Conservation (phyloP, 2,329 filamentous ascomycete species). For the Talaromyces sp. region DNA sequence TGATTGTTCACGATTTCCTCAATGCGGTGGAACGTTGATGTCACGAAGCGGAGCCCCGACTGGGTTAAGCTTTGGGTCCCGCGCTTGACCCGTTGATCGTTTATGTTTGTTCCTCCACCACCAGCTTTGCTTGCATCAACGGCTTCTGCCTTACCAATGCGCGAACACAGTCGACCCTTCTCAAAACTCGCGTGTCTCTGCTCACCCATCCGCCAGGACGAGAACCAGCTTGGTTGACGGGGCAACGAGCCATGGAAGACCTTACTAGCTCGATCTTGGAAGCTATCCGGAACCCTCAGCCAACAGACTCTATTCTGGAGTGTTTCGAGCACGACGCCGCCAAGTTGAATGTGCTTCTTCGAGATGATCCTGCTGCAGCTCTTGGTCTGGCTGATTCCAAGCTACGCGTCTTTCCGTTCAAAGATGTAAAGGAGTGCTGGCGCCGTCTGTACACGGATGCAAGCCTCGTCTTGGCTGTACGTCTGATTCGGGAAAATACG, state of each 20-base stretch:
- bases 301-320: constrained; percentile 31
- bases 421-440: constrained; percentile 52
- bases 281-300: constrained; percentile 21
- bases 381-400: constrained; percentile 47
- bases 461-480: constrained; percentile 42
- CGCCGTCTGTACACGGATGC: constrained; percentile 53
- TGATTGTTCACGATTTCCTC: not conserved
- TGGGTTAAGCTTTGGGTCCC: not conserved
- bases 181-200: not conserved
- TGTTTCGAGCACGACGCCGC: constrained; percentile 23
- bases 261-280: constrained; percentile 20
- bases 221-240: not conserved
- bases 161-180: not conserved
- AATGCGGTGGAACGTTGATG: not conserved
- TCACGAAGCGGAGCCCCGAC: not conserved
- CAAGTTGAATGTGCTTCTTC: constrained; percentile 18
- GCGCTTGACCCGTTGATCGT: not conserved
- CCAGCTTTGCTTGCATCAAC: not conserved
- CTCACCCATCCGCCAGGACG: not conserved
- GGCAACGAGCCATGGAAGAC: constrained; percentile 11
- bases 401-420: constrained; percentile 52
- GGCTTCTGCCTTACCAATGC: not conserved
- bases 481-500: constrained; percentile 22
- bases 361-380: constrained; percentile 34
- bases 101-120: not conserved